These are phyloP conservation scores for Thoreauomyces humboldtii DNA, from an alignment of 192 early-diverging fungal genomes.

Conservation along the genomic window DNA sequence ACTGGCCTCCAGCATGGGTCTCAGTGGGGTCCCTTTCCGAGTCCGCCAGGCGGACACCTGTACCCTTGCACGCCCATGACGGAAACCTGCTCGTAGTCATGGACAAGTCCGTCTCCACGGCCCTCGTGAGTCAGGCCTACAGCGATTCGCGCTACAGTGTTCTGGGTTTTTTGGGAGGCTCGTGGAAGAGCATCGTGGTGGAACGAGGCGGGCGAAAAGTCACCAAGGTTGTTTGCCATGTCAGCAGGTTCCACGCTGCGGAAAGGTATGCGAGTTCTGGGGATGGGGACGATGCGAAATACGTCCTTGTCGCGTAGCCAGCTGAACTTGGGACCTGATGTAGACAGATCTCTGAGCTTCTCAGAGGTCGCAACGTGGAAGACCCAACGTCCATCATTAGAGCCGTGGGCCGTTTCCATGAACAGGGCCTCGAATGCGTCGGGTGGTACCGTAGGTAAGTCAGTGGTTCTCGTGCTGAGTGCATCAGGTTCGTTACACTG, in stretches of 20 bases:
- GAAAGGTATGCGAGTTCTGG: neutral
- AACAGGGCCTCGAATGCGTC: constrained; percentile 23
- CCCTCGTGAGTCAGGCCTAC: constrained; percentile 23
- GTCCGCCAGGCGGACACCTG: neutral
- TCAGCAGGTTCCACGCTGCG: constrained; percentile 9
- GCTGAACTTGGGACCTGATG: no score
- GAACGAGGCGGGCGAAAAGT: neutral
- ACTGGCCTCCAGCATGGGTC: constrained; percentile 21
- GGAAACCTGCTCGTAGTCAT: constrained; percentile 10
- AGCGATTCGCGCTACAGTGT: constrained; percentile 21
- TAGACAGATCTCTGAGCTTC: constrained; percentile 16
- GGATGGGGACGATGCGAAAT: neutral
- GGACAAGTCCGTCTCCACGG: constrained; percentile 26
- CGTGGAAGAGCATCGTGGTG: constrained; percentile 4
- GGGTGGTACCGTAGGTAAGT: constrained; percentile 33
- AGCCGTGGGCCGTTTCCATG: constrained; percentile 23
- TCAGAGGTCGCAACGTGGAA: constrained; percentile 15
- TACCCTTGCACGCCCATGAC: constrained; percentile 16
- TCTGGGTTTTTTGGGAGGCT: constrained; percentile 27
- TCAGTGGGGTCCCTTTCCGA: constrained; percentile 5
- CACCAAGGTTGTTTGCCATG: constrained; percentile 19
- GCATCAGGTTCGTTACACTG: no score
- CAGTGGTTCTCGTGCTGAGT: neutral
- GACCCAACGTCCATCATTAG: constrained; percentile 4
- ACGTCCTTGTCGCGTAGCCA: no score